Percentiles rank a stretch among this genome's conserved stretches.
phyloP scores from a whole-genome alignment of 2,329 filamentous ascomycete species.

The Escovopsis sp. region DNA sequence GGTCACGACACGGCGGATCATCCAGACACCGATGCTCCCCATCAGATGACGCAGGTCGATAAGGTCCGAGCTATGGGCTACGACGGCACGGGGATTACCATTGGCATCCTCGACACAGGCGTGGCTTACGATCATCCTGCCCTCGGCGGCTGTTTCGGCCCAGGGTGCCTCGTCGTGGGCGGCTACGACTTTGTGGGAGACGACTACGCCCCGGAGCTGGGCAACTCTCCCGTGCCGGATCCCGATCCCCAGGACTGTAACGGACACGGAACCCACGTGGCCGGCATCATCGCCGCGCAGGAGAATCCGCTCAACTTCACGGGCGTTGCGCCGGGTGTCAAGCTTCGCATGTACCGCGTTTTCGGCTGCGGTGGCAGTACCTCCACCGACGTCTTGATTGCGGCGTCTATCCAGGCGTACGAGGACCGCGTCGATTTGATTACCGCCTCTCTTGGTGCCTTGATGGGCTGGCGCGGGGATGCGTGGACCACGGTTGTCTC shows the following conservation, averaged over 20 bases:
- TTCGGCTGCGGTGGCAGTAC: slow-evolving; percentile 18
- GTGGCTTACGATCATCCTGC: slow-evolving; percentile 30
- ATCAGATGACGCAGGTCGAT: slow-evolving; percentile 41
- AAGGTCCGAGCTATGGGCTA: slow-evolving; percentile 33
- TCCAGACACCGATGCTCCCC: too few species aligned
- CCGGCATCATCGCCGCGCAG: slow-evolving; percentile 29
- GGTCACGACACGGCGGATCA: too few species aligned
- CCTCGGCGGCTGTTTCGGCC: slow-evolving; percentile 31
- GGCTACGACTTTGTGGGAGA: slow-evolving; percentile 30
- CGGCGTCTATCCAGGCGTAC: slow-evolving; percentile 23
- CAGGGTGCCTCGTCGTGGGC: slow-evolving; percentile 26
- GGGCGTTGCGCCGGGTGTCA: slow-evolving; percentile 24
- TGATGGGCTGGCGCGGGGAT: slow-evolving; percentile 15
- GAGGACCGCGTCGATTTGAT: slow-evolving; percentile 24
- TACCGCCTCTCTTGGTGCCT: slow-evolving; percentile 19
- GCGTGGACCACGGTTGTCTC: slow-evolving; percentile 21
- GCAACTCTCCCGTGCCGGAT: slow-evolving; percentile 17
- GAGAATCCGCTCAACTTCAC: slow-evolving; percentile 20
- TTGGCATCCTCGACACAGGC: slow-evolving; percentile 38
- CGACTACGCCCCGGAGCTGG: slow-evolving; percentile 12
- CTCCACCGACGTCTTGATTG: slow-evolving; percentile 22
- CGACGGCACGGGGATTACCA: slow-evolving; percentile 35
- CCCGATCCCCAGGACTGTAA: slow-evolving; percentile 22
- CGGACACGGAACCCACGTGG: slow-evolving; percentile 29
- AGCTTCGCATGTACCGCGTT: slow-evolving; percentile 22